Percentiles rank a stretch among this genome's conserved stretches.
These are phyloP conservation scores for Carex littledalei DNA, from an alignment of 176 grass and related monocot species.

Conservation along the genomic window DNA sequence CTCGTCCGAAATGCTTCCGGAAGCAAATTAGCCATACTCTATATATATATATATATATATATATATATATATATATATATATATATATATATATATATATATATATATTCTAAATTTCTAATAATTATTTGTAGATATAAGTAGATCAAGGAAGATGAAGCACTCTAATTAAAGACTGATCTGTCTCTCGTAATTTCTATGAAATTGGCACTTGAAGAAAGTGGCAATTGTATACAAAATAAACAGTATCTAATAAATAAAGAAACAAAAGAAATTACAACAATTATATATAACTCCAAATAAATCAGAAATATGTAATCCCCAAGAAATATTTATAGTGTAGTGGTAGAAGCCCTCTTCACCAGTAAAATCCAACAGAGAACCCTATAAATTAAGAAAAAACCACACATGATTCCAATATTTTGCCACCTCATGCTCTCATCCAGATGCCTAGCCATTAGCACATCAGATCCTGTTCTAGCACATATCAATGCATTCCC, in stretches of 20 bases:
- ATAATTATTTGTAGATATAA: no score
- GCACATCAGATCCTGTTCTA: constrained; percentile 49
- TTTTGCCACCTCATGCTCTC: constrained; percentile 63
- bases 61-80: no score
- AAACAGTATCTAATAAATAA: background rate
- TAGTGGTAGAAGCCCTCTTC: constrained; percentile 71
- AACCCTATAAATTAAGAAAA: constrained; percentile 71
- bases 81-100: no score
- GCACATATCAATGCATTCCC: constrained; percentile 15
- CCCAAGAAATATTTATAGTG: constrained; percentile 31
- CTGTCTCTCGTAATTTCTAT: no score
- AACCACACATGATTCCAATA: constrained; percentile 65
- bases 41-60: no score
- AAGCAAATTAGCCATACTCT: no score
- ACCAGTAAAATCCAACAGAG: constrained; percentile 74
- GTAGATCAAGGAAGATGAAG: no score
- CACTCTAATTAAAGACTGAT: no score
- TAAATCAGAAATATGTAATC: background rate
- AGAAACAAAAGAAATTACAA: constrained; percentile 13
- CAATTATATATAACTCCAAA: background rate
- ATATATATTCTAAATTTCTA: no score
- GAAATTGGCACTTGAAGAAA: no score
- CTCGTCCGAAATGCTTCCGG: no score
- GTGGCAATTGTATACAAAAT: background rate
- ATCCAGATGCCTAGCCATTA: constrained; percentile 52